phyloP scores from a whole-genome alignment of 306 rosid species.

The Acmispon strigosus region DNA sequence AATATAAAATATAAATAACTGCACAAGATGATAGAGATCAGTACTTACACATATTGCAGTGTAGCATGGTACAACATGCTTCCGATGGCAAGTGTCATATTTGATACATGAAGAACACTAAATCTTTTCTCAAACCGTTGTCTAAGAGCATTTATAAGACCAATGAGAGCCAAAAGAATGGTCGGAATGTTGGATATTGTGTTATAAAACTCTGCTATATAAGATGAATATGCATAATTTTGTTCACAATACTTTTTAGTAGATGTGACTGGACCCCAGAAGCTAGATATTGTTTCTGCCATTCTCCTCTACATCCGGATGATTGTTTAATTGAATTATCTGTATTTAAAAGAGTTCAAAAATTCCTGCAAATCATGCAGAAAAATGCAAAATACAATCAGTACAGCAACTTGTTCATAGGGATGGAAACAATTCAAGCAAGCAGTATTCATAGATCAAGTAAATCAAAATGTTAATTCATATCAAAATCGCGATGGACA shows the following conservation, averaged over 20 bases:
- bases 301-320: constrained; percentile 32
- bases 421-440: not conserved
- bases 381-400: constrained; percentile 18
- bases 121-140: constrained; percentile 96
- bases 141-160: constrained; percentile 71
- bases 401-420: not conserved
- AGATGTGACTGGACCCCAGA: constrained; percentile 95
- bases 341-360: constrained; percentile 22
- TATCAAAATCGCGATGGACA: not conserved
- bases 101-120: constrained; percentile 80
- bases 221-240: constrained; percentile 69
- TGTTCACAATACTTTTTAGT: constrained; percentile 76
- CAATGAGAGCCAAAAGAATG: constrained; percentile 81
- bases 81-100: constrained; percentile 83
- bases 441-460: not conserved
- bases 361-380: constrained; percentile 33
- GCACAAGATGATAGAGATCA: not conserved
- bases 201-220: constrained; percentile 86
- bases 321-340: constrained; percentile 3
- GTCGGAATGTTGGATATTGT: constrained; percentile 76
- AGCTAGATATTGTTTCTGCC: constrained; percentile 63
- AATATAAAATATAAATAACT: not conserved
- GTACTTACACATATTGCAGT: constrained; percentile 70
- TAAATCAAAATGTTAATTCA: not conserved
- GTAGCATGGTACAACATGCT: constrained; percentile 93